Percentiles rank a stretch among this genome's conserved stretches.
Evolutionary conservation across 345 rosid genomes (phyloP).

Genomic region (thale cress (Arabidopsis thaliana)): DNA sequence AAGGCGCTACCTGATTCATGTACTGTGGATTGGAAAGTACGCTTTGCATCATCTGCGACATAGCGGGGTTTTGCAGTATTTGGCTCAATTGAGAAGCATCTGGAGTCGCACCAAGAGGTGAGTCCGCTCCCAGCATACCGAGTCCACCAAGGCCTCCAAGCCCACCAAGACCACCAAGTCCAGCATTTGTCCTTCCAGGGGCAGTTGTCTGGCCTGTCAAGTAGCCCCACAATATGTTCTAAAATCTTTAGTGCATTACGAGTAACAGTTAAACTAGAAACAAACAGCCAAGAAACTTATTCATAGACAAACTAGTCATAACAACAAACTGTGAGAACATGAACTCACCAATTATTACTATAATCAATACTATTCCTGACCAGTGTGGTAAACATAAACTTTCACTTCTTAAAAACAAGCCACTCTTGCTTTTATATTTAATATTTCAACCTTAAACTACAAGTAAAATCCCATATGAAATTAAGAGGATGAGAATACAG

Average conservation of each 20-base stretch:
- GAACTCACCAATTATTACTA: neutral
- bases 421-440: neutral
- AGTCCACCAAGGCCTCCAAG: constrained; percentile 71
- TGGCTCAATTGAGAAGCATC: constrained; percentile 66
- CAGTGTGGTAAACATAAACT: neutral
- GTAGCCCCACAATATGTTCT: constrained; percentile 1
- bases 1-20: constrained; percentile 68
- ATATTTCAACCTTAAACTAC: neutral
- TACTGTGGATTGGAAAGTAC: constrained; percentile 77
- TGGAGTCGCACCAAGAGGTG: constrained; percentile 54
- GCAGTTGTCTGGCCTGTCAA: constrained; percentile 54
- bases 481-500: constrained; percentile 17
- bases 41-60: constrained; percentile 86
- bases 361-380: constrained; percentile 5
- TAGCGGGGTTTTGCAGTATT: constrained; percentile 78
- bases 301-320: neutral
- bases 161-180: constrained; percentile 62
- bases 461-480: constrained; percentile 1
- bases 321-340: constrained; percentile 2
- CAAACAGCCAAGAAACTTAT: constrained; percentile 12
- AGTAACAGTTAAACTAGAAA: neutral
- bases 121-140: constrained; percentile 63
- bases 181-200: constrained; percentile 57
- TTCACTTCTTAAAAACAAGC: neutral
- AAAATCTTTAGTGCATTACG: constrained; percentile 1